Evolutionary conservation across 306 rosid genomes (phyloP).

Genomic region (Sicyos baderoa): DNA sequence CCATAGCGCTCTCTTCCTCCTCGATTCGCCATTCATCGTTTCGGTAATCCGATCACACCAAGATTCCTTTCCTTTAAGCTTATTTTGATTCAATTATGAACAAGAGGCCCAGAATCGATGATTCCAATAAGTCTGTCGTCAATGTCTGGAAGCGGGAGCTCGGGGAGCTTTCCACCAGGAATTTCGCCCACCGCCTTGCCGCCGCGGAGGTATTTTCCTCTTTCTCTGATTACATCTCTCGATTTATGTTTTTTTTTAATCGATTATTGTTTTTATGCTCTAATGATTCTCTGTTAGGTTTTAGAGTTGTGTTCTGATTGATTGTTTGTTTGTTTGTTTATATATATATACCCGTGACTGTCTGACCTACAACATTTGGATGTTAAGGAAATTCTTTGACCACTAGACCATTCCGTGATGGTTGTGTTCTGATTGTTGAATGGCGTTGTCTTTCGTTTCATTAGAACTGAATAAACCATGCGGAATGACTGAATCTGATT

Average conservation of each 20-base stretch:
- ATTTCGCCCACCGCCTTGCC: slow-evolving; percentile 58
- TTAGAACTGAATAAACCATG: not conserved
- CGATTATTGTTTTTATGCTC: not conserved
- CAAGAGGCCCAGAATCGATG: slow-evolving; percentile 33
- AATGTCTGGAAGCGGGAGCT: slow-evolving; percentile 68
- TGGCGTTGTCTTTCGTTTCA: not conserved
- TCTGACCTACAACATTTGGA: no score
- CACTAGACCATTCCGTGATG: no score
- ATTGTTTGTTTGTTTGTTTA: no score
- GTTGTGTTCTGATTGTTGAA: no score
- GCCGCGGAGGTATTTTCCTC: slow-evolving; percentile 43
- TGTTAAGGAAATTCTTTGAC: no score
- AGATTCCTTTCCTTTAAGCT: not conserved
- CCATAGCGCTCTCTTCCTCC: not conserved
- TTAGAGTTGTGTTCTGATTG: no score
- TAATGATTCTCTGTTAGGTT: not conserved
- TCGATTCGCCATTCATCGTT: not conserved
- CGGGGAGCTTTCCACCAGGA: slow-evolving; percentile 54
- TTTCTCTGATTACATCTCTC: not conserved
- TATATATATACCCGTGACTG: no score
- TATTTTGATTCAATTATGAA: slow-evolving; percentile 33
- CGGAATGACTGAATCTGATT: not conserved
- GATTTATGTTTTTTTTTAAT: not conserved
- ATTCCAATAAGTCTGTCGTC: slow-evolving; percentile 37
- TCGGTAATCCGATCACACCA: not conserved